A percentile compares a stretch with the other conserved stretches of the same genome.
phyloP scores from a whole-genome alignment of 148 eudicot genomes.

The Heliosperma pusillum region DNA sequence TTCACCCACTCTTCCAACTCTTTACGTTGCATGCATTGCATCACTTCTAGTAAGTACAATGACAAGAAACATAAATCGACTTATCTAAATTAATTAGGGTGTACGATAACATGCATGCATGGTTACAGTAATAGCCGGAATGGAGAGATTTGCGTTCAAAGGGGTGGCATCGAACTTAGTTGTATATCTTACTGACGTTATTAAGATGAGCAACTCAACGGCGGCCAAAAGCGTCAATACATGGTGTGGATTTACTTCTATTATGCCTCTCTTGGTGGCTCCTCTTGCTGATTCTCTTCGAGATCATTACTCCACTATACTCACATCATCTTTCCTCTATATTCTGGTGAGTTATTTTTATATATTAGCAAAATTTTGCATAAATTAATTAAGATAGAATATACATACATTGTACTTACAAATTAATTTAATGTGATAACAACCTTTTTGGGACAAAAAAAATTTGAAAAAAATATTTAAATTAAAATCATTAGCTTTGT shows the following conservation, averaged over 20 bases:
- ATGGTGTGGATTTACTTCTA: conserved; percentile 82
- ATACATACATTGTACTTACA: no score
- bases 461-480: no score
- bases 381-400: no score
- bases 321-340: conserved; percentile 61
- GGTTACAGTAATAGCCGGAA: conserved; percentile 62
- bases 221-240: conserved; percentile 83
- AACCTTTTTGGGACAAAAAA: no score
- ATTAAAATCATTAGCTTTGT: no score
- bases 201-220: conserved; percentile 72
- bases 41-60: no score
- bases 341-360: conserved; percentile 46
- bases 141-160: conserved; percentile 97
- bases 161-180: conserved; percentile 97
- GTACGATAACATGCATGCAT: background rate
- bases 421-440: no score
- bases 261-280: conserved; percentile 76
- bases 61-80: no score
- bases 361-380: no score
- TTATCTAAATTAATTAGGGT: background rate
- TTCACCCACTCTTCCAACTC: no score
- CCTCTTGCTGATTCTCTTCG: conserved; percentile 71
- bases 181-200: conserved; percentile 64
- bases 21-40: no score
- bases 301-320: conserved; percentile 60